These are phyloP conservation scores for Bassia scoparia DNA, from an alignment of 148 eudicot species.

Conservation along the genomic window DNA sequence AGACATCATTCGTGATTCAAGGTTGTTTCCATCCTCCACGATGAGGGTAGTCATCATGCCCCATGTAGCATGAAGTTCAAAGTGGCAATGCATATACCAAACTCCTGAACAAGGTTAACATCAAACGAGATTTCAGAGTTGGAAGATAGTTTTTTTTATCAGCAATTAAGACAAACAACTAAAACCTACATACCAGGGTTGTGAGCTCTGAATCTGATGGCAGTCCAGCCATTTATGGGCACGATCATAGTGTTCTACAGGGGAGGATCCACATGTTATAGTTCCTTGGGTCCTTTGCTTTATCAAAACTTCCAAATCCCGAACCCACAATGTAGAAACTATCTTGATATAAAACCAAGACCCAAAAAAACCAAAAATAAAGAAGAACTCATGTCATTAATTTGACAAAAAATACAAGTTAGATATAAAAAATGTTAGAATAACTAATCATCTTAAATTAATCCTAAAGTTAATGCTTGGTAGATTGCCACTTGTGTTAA, in stretches of 20 bases:
- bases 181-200: conserved; percentile 34
- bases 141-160: background rate
- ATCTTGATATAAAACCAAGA: too few species aligned
- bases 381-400: too few species aligned
- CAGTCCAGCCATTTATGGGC: conserved; percentile 34
- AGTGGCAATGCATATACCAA: conserved; percentile 40
- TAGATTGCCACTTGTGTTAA: too few species aligned
- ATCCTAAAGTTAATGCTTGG: too few species aligned
- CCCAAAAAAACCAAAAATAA: too few species aligned
- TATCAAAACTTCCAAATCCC: conserved; percentile 35
- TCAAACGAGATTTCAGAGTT: background rate
- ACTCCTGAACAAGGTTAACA: conserved; percentile 26
- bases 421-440: too few species aligned
- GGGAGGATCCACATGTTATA: conserved; percentile 35
- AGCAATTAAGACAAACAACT: background rate
- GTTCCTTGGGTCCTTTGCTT: conserved; percentile 17
- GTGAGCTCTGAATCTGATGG: conserved; percentile 34
- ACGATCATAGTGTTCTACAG: conserved; percentile 28
- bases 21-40: conserved; percentile 27
- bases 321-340: conserved; percentile 32
- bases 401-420: too few species aligned
- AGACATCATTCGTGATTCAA: conserved; percentile 17
- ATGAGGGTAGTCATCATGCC: conserved; percentile 37
- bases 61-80: conserved; percentile 37
- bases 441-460: too few species aligned